These are phyloP conservation scores for Cladophialophora exuberans DNA, from an alignment of 2,329 filamentous ascomycete species.

Conservation along the genomic window DNA sequence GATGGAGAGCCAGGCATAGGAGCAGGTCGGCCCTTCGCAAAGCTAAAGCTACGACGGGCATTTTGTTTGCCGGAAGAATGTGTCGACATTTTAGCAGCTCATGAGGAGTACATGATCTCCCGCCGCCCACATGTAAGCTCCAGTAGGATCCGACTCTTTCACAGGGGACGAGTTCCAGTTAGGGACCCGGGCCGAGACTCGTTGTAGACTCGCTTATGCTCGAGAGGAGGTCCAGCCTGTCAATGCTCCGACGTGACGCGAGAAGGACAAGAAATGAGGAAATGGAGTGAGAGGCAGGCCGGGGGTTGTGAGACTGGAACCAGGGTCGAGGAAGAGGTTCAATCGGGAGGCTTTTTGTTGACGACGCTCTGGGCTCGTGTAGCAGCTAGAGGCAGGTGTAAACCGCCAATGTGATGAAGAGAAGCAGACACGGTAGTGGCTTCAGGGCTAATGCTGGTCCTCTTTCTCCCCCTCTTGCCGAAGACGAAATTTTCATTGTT, in stretches of 20 bases:
- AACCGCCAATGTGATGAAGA: neutral
- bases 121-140: conserved; percentile 18
- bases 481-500: conserved; percentile 4
- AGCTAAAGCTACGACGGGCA: conserved; percentile 26
- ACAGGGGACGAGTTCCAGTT: neutral
- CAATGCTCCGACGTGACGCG: conserved; percentile 10
- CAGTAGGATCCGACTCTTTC: conserved; percentile 7
- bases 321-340: neutral
- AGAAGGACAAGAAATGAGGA: conserved; percentile 21
- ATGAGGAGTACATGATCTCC: conserved; percentile 25
- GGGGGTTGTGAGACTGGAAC: conserved; percentile 8
- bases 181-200: neutral
- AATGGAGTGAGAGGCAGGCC: conserved; percentile 8
- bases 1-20: conserved; percentile 24
- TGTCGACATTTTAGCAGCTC: conserved; percentile 26
- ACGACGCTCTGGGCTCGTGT: conserved; percentile 1
- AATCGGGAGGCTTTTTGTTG: neutral
- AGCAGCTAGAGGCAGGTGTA: neutral
- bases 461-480: neutral
- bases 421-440: neutral
- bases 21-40: conserved; percentile 18
- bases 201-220: conserved; percentile 2
- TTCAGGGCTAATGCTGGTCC: neutral
- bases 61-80: conserved; percentile 21
- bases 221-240: conserved; percentile 5